Conservation (phyloP, 2,329 filamentous ascomycete species). For the Penicillium aurantiogriseum region DNA sequence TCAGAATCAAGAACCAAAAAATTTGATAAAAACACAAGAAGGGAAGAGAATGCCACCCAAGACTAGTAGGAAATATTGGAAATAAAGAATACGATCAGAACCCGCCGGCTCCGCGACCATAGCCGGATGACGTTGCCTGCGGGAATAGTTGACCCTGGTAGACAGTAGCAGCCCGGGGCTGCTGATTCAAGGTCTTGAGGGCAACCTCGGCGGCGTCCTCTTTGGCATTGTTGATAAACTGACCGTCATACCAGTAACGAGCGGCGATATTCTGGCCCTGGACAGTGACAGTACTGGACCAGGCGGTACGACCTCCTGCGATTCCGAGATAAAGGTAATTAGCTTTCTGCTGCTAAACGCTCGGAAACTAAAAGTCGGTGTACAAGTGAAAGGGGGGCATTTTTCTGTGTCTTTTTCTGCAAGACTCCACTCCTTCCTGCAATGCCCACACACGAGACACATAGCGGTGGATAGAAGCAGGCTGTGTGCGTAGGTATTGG, state of each 20-base stretch:
- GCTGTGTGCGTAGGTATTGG: not conserved
- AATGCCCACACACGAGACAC: conserved; percentile 21
- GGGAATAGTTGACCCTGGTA: conserved; percentile 27
- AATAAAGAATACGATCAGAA: conserved; percentile 30
- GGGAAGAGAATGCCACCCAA: conserved; percentile 24
- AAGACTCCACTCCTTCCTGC: conserved; percentile 28
- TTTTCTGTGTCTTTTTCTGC: conserved; percentile 12
- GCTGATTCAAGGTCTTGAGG: conserved; percentile 34
- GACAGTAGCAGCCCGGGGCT: conserved; percentile 23
- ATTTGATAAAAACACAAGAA: conserved; percentile 18
- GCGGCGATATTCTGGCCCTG: conserved; percentile 65
- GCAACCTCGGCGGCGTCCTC: conserved; percentile 90
- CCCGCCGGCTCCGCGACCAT: conserved; percentile 22
- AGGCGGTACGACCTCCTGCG: conserved; percentile 82
- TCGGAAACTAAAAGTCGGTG: conserved; percentile 35
- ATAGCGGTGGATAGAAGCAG: conserved; percentile 9
- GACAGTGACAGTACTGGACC: conserved; percentile 79
- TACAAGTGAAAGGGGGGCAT: conserved; percentile 16
- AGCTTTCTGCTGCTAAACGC: conserved; percentile 23
- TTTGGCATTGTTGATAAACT: conserved; percentile 80
- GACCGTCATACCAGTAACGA: conserved; percentile 87
- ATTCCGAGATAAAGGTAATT: conserved; percentile 24
- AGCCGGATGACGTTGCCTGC: conserved; percentile 15
- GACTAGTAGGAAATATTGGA: conserved; percentile 23
- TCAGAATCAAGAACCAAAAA: conserved; percentile 1